phyloP scores from a whole-genome alignment of 2,329 filamentous ascomycete species.

The Colletotrichum plurivorum region DNA sequence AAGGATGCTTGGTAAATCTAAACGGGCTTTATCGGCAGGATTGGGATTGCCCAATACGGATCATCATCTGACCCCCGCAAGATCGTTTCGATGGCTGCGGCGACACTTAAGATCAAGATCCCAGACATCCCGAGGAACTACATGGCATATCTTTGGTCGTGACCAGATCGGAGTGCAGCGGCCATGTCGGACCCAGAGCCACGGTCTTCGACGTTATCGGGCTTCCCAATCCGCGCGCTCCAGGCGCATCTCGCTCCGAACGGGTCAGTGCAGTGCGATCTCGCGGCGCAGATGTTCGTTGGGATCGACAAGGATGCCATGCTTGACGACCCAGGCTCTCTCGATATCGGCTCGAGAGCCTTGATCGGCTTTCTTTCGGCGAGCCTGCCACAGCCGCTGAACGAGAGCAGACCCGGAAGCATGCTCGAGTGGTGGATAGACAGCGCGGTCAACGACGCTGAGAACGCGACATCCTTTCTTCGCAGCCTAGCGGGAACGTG shows the following conservation, averaged over 20 bases:
- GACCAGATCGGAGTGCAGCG: too few species aligned
- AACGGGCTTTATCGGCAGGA: background rate
- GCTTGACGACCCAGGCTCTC: background rate
- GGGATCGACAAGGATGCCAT: background rate
- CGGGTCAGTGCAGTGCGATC: background rate
- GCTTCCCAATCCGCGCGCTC: background rate
- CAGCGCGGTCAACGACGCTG: background rate
- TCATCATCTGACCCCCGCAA: background rate
- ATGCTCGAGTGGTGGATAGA: conserved; percentile 1
- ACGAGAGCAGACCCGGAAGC: background rate
- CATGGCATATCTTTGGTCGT: too few species aligned
- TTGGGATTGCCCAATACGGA: background rate
- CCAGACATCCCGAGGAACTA: too few species aligned
- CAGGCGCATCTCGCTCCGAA: background rate
- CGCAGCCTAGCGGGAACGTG: background rate
- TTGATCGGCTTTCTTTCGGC: background rate
- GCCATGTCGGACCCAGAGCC: background rate
- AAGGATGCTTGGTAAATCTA: background rate
- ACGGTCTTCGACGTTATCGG: background rate
- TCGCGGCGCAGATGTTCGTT: background rate
- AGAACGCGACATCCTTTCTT: background rate
- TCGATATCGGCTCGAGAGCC: background rate
- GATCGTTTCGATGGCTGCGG: background rate
- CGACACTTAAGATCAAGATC: background rate
- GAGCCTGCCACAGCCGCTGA: background rate